Evolutionary conservation across 2,329 filamentous ascomycete genomes (phyloP), one percentile per base, ranked within the genome.

Genomic region (Tolypocladium tropicale): DNA sequence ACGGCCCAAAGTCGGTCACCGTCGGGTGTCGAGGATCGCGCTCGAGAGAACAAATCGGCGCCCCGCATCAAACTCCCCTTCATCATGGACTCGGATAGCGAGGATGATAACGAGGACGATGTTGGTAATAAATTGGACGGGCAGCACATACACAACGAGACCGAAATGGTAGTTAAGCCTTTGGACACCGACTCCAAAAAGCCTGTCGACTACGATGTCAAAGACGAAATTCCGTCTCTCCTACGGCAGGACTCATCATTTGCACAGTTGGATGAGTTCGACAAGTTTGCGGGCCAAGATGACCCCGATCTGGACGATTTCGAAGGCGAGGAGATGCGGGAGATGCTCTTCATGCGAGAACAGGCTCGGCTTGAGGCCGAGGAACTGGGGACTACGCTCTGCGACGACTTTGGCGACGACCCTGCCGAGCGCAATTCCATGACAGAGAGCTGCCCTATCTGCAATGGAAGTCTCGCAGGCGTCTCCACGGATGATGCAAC

Each of bases 341-440:
- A 85, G 63, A 81, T 82, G 71, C 77, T 80, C 52, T 92, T 83
- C 70, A 89, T 92, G 84, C 82, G 85, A 64, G 86, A 90, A 66
- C 89, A 94, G 68, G 83, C 83, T 48, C 78, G 81, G 12, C 74
- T 86, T 3, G 83, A 88, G 61, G 80, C 79, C 3, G 78, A 83
- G 61, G 82, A 83, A 58, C 73, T 75, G 11, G 77, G 74, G 9
- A 67, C 71, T 4, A 65, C 72, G 25, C 70, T 69, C 4, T 56
- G 61, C 16, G 71, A 73, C 41, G 71, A 74, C 43, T 61, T 72
- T 36, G 66, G 62, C 6, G 66, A 69, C 48, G 68, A 69, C 5
- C 55, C 62, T 18, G 59, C 68, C 11, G 67, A 72, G 23, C 68
- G 73, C 25, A 65, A 64, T 11, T 59, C 62, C 23, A 60, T 64